phyloP scores from a whole-genome alignment of 768 basidiomycete species.

The Pilatotrama ljubarskyi region DNA sequence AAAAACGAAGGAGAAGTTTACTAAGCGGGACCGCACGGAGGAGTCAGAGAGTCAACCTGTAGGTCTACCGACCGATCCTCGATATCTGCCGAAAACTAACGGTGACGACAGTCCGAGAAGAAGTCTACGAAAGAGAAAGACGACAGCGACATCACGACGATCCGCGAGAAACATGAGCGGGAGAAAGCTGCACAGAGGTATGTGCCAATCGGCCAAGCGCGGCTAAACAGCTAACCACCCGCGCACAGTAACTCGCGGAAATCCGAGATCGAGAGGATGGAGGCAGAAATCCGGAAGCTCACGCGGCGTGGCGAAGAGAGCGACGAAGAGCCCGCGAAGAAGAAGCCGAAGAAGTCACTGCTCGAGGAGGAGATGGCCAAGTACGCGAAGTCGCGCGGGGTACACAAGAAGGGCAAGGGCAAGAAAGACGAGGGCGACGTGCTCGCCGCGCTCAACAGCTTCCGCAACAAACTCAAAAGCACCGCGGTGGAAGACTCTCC shows the following conservation, averaged over 20 bases:
- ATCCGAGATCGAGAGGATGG: slow-evolving; percentile 83
- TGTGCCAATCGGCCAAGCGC: slow-evolving; percentile 16
- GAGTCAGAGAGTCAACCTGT: slow-evolving; percentile 5
- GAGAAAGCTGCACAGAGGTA: slow-evolving; percentile 69
- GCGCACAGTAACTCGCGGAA: slow-evolving; percentile 57
- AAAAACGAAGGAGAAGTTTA: slow-evolving; percentile 15
- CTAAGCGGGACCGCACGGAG: slow-evolving; percentile 20
- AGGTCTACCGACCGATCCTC: background rate
- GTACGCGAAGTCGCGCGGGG: slow-evolving; percentile 66
- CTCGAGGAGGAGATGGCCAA: slow-evolving; percentile 81
- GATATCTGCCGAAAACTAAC: background rate
- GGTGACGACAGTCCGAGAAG: slow-evolving; percentile 27
- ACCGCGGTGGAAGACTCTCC: slow-evolving; percentile 23
- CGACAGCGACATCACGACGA: slow-evolving; percentile 61
- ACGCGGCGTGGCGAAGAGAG: slow-evolving; percentile 43
- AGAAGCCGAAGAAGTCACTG: slow-evolving; percentile 68
- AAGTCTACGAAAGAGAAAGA: slow-evolving; percentile 40
- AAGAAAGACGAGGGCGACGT: slow-evolving; percentile 73
- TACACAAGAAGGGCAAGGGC: slow-evolving; percentile 49
- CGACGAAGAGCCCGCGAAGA: slow-evolving; percentile 54
- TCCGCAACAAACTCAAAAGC: slow-evolving; percentile 68
- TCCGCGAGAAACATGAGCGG: slow-evolving; percentile 72
- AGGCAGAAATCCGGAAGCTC: slow-evolving; percentile 82
- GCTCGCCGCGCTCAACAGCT: slow-evolving; percentile 65
- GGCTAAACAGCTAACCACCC: background rate